These are phyloP conservation scores for Jatropha multifida DNA, from an alignment of 441 rosid genomes.

Conservation along the genomic window DNA sequence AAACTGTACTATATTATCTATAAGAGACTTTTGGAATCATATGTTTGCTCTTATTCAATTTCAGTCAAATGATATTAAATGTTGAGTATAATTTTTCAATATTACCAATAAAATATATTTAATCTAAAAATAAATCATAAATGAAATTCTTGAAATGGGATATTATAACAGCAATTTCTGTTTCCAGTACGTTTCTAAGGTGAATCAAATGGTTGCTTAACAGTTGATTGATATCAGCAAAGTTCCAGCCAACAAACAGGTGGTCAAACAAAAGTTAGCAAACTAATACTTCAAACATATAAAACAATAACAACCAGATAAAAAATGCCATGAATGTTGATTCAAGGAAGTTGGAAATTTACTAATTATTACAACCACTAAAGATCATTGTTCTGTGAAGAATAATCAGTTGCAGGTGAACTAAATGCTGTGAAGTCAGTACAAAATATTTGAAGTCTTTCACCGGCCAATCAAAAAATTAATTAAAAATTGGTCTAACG, in stretches of 20 bases:
- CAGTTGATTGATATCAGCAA: neutral
- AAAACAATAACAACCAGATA: neutral
- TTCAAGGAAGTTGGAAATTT: too few relatives aligned
- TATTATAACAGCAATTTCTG: neutral
- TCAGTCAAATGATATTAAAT: neutral
- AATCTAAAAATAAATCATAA: neutral
- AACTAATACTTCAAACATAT: neutral
- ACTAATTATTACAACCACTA: neutral
- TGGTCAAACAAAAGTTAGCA: neutral
- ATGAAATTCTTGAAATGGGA: neutral
- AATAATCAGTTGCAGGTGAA: neutral
- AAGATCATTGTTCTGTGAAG: neutral
- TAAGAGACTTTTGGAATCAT: neutral
- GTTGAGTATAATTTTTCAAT: neutral
- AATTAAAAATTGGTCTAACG: neutral
- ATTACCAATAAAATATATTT: neutral
- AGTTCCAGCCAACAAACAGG: neutral
- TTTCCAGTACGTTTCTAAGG: neutral
- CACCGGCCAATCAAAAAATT: neutral
- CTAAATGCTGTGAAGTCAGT: neutral
- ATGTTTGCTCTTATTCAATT: neutral
- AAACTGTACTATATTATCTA: neutral
- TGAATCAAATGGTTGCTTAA: neutral
- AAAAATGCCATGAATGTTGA: neutral
- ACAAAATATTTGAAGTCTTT: neutral